Evolutionary conservation across 1,284 basidiomycete species (phyloP), one percentile per base, ranked within the genome.

Genomic region (Tylopilus orsonianus): DNA sequence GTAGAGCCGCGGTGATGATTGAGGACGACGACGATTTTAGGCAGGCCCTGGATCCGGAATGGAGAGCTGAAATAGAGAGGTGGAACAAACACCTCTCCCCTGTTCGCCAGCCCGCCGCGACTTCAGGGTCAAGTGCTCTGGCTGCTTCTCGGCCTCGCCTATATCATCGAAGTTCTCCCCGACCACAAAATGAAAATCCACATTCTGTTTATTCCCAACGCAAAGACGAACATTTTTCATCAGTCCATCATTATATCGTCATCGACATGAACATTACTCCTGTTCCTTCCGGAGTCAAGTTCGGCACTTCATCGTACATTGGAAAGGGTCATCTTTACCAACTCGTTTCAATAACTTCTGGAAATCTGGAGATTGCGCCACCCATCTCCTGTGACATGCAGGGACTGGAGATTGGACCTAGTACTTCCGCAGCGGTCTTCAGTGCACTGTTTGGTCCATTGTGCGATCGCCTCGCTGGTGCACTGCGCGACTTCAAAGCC

Each of bases 321-420:
- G 75, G 74, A 19, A 77, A 71, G 49, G 83, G 85, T 2, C 71
- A 75, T 60, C 74, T 90, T 7, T 65, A 75, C 46, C 77, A 82
- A 23, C 69, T 89, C 14, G 49, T 80, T 39, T 60, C 68, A 5
- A 53, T 74, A 43, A 34, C 71, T 24, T 62, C 70, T 16, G 64
- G 62, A 12, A 50, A 56, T 13, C 46, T 44, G 14, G 54, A 63
- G 27, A 53, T 62, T 30, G 43, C 47, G n/a, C 54, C 48, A 19
- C 71, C 71, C 1, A 48, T 52, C 4, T 54, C 61, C 12, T 70
- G 64, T 35, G 58, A 61, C 36, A 54, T 69, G 14, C 66, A 67
- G 19, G 73, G 70, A 13, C 63, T 78, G 30, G 61, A 71, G 20
- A 58, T 86, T 19, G 66, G 68, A 8, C 63, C 74, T 2, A 56